These are phyloP conservation scores for Yamadazyma friedrichii DNA, from an alignment of 1,139 yeast species.

Conservation along the genomic window DNA sequence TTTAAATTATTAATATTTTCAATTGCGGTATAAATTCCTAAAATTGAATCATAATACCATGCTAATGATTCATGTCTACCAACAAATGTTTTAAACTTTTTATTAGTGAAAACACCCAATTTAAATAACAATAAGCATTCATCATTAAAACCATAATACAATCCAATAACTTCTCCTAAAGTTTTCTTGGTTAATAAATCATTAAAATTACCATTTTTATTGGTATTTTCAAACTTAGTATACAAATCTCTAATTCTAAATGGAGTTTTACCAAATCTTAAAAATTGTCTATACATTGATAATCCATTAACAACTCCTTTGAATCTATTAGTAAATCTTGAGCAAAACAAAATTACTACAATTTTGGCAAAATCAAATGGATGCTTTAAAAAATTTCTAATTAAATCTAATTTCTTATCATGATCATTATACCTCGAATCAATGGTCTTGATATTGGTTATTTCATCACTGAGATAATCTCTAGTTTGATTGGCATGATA, in stretches of 20 bases:
- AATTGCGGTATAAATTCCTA: conserved; percentile 52
- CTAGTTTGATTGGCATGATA: conserved; percentile 47
- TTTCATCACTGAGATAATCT: conserved; percentile 32
- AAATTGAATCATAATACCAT: conserved; percentile 63
- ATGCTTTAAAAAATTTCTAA: conserved; percentile 38
- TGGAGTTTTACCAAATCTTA: conserved; percentile 73
- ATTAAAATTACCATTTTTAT: conserved; percentile 12
- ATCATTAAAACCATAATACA: conserved; percentile 65
- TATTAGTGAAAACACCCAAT: conserved; percentile 47
- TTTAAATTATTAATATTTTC: conserved; percentile 35
- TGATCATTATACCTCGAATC: conserved; percentile 32
- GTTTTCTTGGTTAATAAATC: conserved; percentile 40
- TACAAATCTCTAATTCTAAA: conserved; percentile 44
- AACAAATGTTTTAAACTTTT: conserved; percentile 32
- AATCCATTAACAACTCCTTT: conserved; percentile 50
- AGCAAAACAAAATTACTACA: conserved; percentile 35
- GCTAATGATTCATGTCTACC: conserved; percentile 57
- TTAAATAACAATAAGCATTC: conserved; percentile 57
- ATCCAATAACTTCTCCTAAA: conserved; percentile 47
- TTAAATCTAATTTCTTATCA: conserved; percentile 32
- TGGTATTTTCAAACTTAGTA: conserved; percentile 19
- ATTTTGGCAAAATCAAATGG: conserved; percentile 43
- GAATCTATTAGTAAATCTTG: conserved; percentile 27
- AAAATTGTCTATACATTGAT: conserved; percentile 62
- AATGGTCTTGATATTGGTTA: conserved; percentile 30